Base-by-base conservation (phyloP, 345 rosid species). In the Eucalyptus sp. region DNA sequence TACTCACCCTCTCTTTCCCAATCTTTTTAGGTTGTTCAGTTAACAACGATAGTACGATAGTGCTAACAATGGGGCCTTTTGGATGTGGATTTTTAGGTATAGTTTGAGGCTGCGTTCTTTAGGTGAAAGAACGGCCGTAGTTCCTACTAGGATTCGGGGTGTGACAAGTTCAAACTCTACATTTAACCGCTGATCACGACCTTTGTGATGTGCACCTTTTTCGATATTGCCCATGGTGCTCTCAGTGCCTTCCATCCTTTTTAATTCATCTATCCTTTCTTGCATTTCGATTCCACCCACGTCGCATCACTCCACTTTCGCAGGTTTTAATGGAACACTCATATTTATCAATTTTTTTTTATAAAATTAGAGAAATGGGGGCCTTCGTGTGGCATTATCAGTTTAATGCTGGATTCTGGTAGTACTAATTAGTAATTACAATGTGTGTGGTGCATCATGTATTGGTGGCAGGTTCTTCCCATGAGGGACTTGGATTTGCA, bases 91-190 rank as follows among this genome's bases (percentile, higher is more conserved):
- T 52, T 52, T 52, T 18, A 4, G 10, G 25, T 52, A 7, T 52
- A 52, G 22, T 52, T 52, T 52, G 56, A 52, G 54, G 2, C 4
- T 51, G 9, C 4, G 4, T 3, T 51, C 56, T 51, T 51, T 4
- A 51, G 4, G 22, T 18, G 24, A 52, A 52, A 52, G 8, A 18
- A 52, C 0, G 2, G 24, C 24, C 1, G n/a, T n/a, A 3, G 10
- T 52, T 52, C 24, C 9, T 52, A 52, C 2, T 52, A 52, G 56
- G 24, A 52, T 52, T 52, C 10, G 4, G 24, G 56, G 2, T 7
- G 56, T 52, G 56, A 46, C 54, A 51, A 37, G 43, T 68, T 68
- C 80, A 33, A 68, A 33, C 80, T 68, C 81, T 71, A 33, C 44
- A 24, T 25, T 25, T 60, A 27, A 27, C n/a, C 66, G 66, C 66